Evolutionary conservation across 306 rosid genomes (phyloP), one percentile per base, ranked within the genome.

Genomic region (Cucumis cinereus): DNA sequence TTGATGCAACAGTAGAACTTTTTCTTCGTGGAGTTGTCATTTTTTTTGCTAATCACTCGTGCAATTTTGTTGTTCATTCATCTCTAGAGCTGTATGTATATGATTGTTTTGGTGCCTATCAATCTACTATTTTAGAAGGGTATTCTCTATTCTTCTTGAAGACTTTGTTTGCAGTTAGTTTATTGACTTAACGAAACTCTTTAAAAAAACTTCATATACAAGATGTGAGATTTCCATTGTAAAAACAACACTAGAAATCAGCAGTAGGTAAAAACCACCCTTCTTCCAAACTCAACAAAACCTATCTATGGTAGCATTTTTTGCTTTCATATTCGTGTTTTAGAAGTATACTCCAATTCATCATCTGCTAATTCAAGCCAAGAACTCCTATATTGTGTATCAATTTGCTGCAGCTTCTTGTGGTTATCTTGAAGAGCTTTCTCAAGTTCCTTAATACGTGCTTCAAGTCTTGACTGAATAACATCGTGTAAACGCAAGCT

Each of bases 361-460:
- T 12, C n/a, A 54, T 77, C 33, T 20, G 80, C 59, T 63, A 78
- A 67, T 22, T 68, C 68, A 45, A 75, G 83, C 72, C 60, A 77
- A 77, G 79, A 81, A 77, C 58, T 74, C 55, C 72, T 73, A 45
- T 14, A 11, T 38, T 62, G 22, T 43, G 85, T 79, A 78, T 87
- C 85, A 81, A 82, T 14, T 6, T 41, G 53, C 11, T 26, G 68
- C 47, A 78, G 33, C 79, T 89, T 83, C 75, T 84, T 84, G 76
- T 82, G 80, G 86, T 90, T 90, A 75, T 91, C 86, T 80, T 82
- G 81, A 47, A 90, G 89, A 28, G 97, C 90, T 20, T 63, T 68
- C 83, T 93, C 98, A 53, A 93, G 96, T 73, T 90, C 92, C 71
- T 90, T 63, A 16, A 89, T 87, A 14, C 85, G 95, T 56, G 84